phyloP scores from a whole-genome alignment of 371 early-diverging fungal species.

The Rhizopus arrhizus region DNA sequence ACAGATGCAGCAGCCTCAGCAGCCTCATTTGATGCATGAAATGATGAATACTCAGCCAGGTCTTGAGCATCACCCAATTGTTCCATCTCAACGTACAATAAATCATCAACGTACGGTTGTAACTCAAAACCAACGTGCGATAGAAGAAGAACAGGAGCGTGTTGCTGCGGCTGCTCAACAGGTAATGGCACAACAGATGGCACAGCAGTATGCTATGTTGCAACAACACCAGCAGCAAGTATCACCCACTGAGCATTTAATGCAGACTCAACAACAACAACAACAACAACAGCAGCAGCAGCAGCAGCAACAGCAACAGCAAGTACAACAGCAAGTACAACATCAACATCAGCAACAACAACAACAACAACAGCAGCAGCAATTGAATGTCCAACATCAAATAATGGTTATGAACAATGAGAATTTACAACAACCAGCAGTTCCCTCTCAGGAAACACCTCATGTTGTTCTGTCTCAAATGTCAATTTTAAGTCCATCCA shows the following conservation, averaged over 20 bases:
- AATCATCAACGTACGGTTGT: constrained; percentile 4
- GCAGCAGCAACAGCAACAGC: constrained; percentile 3
- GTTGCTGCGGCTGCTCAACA: constrained; percentile 29
- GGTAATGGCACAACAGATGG: constrained; percentile 33
- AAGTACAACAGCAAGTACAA: constrained; percentile 7
- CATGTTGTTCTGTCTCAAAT: constrained; percentile 33
- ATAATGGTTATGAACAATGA: constrained; percentile 9
- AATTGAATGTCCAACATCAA: constrained; percentile 8
- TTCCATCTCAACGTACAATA: constrained; percentile 25
- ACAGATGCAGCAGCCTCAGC: neutral
- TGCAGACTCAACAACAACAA: constrained; percentile 3
- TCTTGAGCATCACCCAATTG: constrained; percentile 26
- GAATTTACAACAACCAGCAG: neutral
- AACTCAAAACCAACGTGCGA: constrained; percentile 1
- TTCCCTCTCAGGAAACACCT: constrained; percentile 20
- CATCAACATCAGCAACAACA: neutral
- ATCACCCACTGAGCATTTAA: neutral
- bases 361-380: constrained; percentile 1
- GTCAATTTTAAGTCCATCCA: constrained; percentile 3
- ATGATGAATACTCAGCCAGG: constrained; percentile 14
- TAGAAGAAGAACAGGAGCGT: constrained; percentile 23
- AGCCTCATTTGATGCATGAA: constrained; percentile 11
- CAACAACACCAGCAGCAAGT: constrained; percentile 3
- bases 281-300: constrained; percentile 10
- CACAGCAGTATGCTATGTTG: constrained; percentile 28